Evolutionary conservation across 305 asterid genomes (phyloP).

Genomic region (Ruellia speciosa): DNA sequence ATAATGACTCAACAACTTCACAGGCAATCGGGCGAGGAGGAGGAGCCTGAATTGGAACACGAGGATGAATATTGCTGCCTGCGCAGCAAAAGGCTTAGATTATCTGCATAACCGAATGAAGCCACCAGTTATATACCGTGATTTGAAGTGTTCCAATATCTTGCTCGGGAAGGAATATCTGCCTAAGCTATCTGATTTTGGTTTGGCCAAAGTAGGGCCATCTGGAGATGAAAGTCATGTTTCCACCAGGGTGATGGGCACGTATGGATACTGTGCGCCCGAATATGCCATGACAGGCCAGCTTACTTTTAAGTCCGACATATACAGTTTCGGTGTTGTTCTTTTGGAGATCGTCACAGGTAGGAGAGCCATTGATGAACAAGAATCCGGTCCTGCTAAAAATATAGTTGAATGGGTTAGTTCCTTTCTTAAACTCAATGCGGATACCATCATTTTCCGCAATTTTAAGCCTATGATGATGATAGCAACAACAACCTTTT

Average conservation of each 20-base stretch:
- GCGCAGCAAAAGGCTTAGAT: background rate
- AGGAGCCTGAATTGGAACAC: background rate
- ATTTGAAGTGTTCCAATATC: background rate
- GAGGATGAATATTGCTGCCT: background rate
- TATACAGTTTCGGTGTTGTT: background rate
- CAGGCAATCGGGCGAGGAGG: background rate
- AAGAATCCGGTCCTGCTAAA: background rate
- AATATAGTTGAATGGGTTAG: background rate
- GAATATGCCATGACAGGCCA: background rate
- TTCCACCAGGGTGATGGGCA: background rate
- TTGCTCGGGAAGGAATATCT: background rate
- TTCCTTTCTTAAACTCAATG: background rate
- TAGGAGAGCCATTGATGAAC: background rate
- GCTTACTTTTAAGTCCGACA: background rate
- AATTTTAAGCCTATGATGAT: no score
- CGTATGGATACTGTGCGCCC: background rate
- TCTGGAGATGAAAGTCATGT: background rate
- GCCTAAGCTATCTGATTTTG: background rate
- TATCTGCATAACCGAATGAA: background rate
- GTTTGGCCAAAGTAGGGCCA: background rate
- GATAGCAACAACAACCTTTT: background rate
- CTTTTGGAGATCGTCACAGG: background rate
- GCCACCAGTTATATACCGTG: background rate
- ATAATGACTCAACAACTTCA: no score
- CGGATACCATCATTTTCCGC: background rate